These are phyloP conservation scores for Colletotrichum agaves DNA, from an alignment of 2,329 filamentous ascomycete genomes.

Conservation along the genomic window DNA sequence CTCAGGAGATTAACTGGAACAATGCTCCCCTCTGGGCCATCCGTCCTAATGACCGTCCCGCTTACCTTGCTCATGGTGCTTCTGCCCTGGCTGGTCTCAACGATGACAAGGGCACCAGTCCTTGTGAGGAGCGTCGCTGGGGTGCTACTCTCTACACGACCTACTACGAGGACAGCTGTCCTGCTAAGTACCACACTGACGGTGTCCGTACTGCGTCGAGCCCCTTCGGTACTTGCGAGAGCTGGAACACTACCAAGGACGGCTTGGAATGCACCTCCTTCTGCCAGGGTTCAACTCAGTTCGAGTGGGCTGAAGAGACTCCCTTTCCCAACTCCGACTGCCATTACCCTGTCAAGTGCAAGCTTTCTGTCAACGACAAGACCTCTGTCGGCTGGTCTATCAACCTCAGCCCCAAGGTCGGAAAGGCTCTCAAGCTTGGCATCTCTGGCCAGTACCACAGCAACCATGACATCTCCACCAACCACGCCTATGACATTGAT, in stretches of 20 bases:
- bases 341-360: conserved; percentile 47
- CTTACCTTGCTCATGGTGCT: not conserved
- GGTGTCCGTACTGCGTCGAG: not conserved
- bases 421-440: conserved; percentile 41
- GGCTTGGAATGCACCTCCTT: conserved; percentile 12
- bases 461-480: not conserved
- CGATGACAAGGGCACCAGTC: not conserved
- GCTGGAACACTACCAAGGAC: not conserved
- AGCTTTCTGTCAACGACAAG: conserved; percentile 43
- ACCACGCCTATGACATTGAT: conserved; percentile 19
- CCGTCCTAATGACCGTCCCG: not conserved
- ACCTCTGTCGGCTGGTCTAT: conserved; percentile 43
- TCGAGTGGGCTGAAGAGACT: conserved; percentile 44
- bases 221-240: not conserved
- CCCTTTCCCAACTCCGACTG: conserved; percentile 49
- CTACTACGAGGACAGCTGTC: conserved; percentile 9
- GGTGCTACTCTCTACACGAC: conserved; percentile 7
- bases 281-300: conserved; percentile 39
- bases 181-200: conserved; percentile 5
- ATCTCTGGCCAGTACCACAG: conserved; percentile 36
- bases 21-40: conserved; percentile 20
- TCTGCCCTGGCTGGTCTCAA: not conserved
- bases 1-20: not conserved
- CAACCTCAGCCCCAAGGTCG: conserved; percentile 46
- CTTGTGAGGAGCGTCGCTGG: not conserved